Evolutionary conservation across 2,329 filamentous ascomycete genomes (phyloP), one percentile per base, ranked within the genome.

Genomic region (Cadophora malorum): DNA sequence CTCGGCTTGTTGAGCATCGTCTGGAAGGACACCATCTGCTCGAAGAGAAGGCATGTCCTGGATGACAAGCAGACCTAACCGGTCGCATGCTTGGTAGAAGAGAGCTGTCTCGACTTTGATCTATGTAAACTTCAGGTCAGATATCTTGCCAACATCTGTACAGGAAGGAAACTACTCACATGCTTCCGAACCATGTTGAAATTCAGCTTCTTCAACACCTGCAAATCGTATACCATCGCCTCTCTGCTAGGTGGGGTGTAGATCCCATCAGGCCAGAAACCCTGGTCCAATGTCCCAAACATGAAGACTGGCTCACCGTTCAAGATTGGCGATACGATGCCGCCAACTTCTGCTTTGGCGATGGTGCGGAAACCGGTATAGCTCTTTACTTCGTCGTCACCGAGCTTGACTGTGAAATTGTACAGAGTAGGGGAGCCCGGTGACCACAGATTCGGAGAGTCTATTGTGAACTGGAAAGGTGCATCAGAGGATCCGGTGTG

Each of bases 151-250:
- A n/a, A n/a, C n/a, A n/a, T n/a, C n/a, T n/a, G n/a, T n/a, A n/a
- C n/a, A n/a, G n/a, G n/a, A n/a, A n/a, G n/a, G n/a, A n/a, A n/a
- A n/a, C n/a, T n/a, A n/a, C n/a, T n/a, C n/a, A n/a, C n/a, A n/a
- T 92, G 90, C 75, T 93, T 92, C 45, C 90, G 86, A 10, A 92
- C 75, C 83, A 88, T 89, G 76, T 92, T 92, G 77, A 90, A 89
- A 0, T 90, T 90, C 1, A 92, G 81, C 1, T 80, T 79, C 79
- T 92, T 92, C 66, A 92, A 77, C 4, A 87, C 78, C 67, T 90
- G 75, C 14, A 93, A 74, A 72, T 92, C 90, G 65, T 84, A 91
- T 0, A 86, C 80, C 88, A 92, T 90, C 0, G 90, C 90, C 70
- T 92, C 88, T 3, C 82, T 80, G 9, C 83, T 91, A 0, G 90